Percentiles rank a stretch among this genome's conserved stretches.
Evolutionary conservation across 208 protist genomes (phyloP).

Genomic region (Leishmania mexicana): DNA sequence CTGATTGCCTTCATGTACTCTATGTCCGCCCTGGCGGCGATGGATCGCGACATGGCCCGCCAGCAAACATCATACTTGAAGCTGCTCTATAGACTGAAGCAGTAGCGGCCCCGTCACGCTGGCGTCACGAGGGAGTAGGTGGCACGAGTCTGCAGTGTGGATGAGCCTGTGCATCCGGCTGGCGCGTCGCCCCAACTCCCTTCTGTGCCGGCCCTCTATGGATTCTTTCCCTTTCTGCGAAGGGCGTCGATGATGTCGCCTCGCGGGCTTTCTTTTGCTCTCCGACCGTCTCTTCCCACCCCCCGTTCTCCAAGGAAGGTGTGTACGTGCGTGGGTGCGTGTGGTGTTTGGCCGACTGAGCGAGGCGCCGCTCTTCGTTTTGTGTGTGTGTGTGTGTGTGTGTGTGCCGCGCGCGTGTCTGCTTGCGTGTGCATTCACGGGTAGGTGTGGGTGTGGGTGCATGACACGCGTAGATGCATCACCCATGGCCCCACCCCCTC

Average conservation of each 20-base stretch:
- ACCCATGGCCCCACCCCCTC: background rate
- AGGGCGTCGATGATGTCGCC: background rate
- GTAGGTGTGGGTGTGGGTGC: background rate
- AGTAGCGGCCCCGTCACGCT: background rate
- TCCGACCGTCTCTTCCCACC: no score
- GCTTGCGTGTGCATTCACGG: background rate
- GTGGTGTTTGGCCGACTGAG: background rate
- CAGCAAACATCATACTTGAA: slow-evolving; percentile 11
- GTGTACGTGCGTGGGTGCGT: background rate
- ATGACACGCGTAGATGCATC: background rate
- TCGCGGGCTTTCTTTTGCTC: background rate
- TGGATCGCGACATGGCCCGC: slow-evolving; percentile 13
- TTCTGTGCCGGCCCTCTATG: no score
- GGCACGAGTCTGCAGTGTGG: no score
- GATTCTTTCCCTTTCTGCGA: background rate
- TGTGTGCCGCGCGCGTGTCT: background rate
- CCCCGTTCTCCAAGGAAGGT: background rate
- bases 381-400: background rate
- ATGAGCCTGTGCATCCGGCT: background rate
- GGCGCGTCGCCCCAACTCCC: no score
- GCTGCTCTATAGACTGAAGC: slow-evolving; percentile 4
- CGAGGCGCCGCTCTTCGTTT: no score
- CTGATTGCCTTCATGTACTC: background rate
- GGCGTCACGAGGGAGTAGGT: no score
- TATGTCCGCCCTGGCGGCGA: background rate